Evolutionary conservation across 2,329 filamentous ascomycete genomes (phyloP).

Genomic region (Ascochyta viciae-villosae): DNA sequence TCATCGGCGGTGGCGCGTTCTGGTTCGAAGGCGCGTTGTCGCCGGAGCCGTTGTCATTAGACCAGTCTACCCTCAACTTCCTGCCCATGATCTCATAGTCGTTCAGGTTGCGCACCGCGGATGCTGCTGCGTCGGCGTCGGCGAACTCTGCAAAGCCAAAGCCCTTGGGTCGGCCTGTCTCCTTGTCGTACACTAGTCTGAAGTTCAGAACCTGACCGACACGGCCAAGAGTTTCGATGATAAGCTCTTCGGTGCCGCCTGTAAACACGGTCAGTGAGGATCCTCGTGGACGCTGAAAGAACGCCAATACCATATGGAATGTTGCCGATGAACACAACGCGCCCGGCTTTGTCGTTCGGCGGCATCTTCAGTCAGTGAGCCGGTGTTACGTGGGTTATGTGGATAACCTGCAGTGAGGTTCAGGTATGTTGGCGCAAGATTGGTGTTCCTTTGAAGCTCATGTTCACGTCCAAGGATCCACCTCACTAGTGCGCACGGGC

Average conservation of each 20-base stretch:
- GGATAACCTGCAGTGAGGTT: background rate
- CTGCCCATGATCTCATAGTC: slow-evolving; percentile 94
- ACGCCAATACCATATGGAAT: slow-evolving; percentile 75
- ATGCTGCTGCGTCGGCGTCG: slow-evolving; percentile 89
- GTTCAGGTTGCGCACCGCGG: slow-evolving; percentile 93
- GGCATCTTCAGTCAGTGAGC: slow-evolving; percentile 30
- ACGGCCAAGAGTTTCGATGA: slow-evolving; percentile 89
- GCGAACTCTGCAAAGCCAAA: slow-evolving; percentile 97
- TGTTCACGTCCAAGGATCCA: slow-evolving; percentile 8
- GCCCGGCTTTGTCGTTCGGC: slow-evolving; percentile 70
- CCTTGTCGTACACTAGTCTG: slow-evolving; percentile 91
- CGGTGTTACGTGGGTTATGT: background rate
- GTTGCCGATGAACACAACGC: slow-evolving; percentile 85
- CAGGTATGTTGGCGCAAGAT: background rate
- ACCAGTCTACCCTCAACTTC: slow-evolving; percentile 94
- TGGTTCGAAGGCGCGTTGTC: slow-evolving; percentile 57
- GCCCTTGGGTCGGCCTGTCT: slow-evolving; percentile 92
- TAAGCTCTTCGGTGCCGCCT: slow-evolving; percentile 96
- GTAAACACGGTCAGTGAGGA: slow-evolving; percentile 23
- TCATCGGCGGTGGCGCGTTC: slow-evolving; percentile 53
- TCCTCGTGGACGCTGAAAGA: background rate
- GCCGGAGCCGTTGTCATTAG: slow-evolving; percentile 82
- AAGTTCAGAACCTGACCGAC: slow-evolving; percentile 92
- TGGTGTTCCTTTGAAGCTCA: slow-evolving; percentile 12
- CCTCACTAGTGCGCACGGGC: slow-evolving; percentile 11